Base-by-base conservation (phyloP, 768 basidiomycete species). In the Psilocybe cyanescens region DNA sequence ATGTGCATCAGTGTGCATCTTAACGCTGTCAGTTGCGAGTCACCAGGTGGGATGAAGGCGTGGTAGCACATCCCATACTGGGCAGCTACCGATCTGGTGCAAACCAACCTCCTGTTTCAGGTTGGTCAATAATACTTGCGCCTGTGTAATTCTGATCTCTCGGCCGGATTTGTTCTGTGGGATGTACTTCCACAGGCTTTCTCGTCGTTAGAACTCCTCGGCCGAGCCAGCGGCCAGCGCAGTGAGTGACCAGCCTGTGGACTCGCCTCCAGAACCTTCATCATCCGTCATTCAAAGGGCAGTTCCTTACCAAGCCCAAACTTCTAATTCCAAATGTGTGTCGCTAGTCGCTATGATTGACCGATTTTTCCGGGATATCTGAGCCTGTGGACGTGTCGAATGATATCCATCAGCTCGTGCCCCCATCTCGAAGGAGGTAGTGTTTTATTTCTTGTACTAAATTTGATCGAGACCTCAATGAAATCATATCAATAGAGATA, bases 101-200 rank as follows among this genome's bases (percentile, higher is more conserved):
- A 12, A 41, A 50, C 16, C 33, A 53, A 24, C 55, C 66, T 67
- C 66, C 66, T 67, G 66, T 67, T 67, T 67, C 66, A 67, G 58
- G 61, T 63, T 67, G 66, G 58, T 62, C 66, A 64, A 67, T 62
- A 62, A 67, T 67, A 64, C 51, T 28, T 57, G 8, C n/a, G 44
- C 29, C 39, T 48, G 45, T 48, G n/a, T 49, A 19, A 19, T 57
- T 46, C 56, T 47, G 12, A 57, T 35, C 30, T 53, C 58, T 53
- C 64, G 60, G 60, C 60, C 50, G 56, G 45, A 16, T 53, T 35
- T 53, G 33, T 53, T 30, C 16, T 53, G 31, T 53, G 31, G 31
- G 31, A 53, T 37, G 31, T 53, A 3, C 51, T 37, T 53, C 51
- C 33, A 33, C 50, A 29, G 19, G 17, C 47, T 30, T 7, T n/a